phyloP scores from a whole-genome alignment of 2,329 filamentous ascomycete genomes.

The Penicillium sp. region DNA sequence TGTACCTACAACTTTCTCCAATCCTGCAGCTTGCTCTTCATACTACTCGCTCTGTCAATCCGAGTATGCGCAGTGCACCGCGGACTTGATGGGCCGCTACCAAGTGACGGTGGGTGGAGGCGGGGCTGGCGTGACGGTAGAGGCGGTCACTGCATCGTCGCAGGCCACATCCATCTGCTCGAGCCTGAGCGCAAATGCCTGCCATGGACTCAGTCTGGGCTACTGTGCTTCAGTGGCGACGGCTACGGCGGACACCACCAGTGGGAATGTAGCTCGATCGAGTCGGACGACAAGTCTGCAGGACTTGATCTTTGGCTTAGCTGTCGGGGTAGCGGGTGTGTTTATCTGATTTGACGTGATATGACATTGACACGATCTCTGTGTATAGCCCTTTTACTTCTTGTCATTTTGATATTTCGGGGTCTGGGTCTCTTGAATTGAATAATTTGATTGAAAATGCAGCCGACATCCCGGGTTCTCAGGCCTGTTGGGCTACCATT shows the following conservation, averaged over 20 bases:
- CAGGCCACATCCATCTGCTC: slow-evolving; percentile 46
- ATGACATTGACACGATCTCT: slow-evolving; percentile 5
- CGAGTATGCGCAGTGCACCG: slow-evolving; percentile 46
- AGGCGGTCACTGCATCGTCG: slow-evolving; percentile 42
- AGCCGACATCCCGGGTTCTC: not conserved
- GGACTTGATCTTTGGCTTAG: slow-evolving; percentile 42
- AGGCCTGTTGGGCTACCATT: slow-evolving; percentile 7
- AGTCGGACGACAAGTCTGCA: slow-evolving; percentile 40
- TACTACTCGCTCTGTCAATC: slow-evolving; percentile 54
- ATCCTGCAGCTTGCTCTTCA: slow-evolving; percentile 52
- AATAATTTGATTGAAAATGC: not conserved
- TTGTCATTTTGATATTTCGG: not conserved
- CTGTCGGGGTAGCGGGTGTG: slow-evolving; percentile 48
- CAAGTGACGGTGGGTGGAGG: slow-evolving; percentile 52
- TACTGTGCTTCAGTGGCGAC: slow-evolving; percentile 41
- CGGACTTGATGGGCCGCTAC: slow-evolving; percentile 48
- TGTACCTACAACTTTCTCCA: slow-evolving; percentile 54
- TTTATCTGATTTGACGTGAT: slow-evolving; percentile 34
- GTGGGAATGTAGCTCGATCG: slow-evolving; percentile 28
- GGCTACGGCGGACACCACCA: slow-evolving; percentile 29
- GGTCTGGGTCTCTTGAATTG: not conserved
- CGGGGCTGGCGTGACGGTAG: slow-evolving; percentile 51
- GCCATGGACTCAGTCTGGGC: slow-evolving; percentile 48
- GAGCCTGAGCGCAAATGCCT: slow-evolving; percentile 47
- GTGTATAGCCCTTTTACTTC: not conserved